Base-by-base conservation (phyloP, 768 basidiomycete species). In the Amanita jacksonii region DNA sequence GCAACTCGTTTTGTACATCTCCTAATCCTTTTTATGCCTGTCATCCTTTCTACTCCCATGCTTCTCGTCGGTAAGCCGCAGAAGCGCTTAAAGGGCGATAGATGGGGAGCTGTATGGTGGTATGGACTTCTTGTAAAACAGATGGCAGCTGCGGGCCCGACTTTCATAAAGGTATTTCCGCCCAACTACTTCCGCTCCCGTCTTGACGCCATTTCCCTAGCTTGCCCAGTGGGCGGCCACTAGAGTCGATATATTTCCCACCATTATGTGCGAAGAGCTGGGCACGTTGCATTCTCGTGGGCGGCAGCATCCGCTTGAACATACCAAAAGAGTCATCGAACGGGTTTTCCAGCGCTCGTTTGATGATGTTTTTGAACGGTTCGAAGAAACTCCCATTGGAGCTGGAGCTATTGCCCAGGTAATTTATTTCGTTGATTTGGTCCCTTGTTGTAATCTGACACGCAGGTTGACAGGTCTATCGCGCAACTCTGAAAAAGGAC, bases 171-270 rank as follows among this genome's bases (percentile, higher is more conserved):
- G 78, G 90, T 86, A 54, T 44, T 66, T 31, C 18, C 15, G 24
- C 23, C 13, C n/a, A 18, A 13, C 33, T 30, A 18, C 33, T 23
- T 30, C 49, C 9, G 44, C n/a, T 36, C 31, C 25, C 49, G 10
- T 37, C 36, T 42, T 56, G 27, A 57, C 42, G 43, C 47, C 42
- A 37, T 51, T 32, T 31, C 33, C 42, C 16, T 58, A 93, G 91
- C 74, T 99, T 44, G 86, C 91, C 4, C 96, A 99, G 74, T 99
- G 96, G 96, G 96, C 96, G 5, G 96, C 85, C 10, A 92, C 93
- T 12, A 77, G 96, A 27, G 85, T 83, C 31, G 96, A 99, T 61
- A 69, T 99, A 2, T 98, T 99, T 64, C 90, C 96, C 2, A 69
- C 80, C 16, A 61, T 77, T 9, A 77, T 99, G 15, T 99, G 96